phyloP scores from a whole-genome alignment of 2,329 filamentous ascomycete species.

The Ceratocystis alfenasii region DNA sequence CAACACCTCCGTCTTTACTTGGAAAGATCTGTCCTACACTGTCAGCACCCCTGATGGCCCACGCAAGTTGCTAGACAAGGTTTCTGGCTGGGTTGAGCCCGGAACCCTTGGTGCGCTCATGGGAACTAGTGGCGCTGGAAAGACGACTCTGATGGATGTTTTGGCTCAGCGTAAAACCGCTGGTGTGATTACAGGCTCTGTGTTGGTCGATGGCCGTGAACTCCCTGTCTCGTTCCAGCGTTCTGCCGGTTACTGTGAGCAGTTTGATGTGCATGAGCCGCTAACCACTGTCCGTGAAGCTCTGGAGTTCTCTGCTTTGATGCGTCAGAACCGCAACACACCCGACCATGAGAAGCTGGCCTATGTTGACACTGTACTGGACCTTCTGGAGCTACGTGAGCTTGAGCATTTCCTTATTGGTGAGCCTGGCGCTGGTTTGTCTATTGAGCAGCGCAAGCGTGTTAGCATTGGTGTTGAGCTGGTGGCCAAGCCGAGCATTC shows the following conservation, averaged over 20 bases:
- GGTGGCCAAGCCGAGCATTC: conserved; percentile 46
- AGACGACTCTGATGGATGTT: conserved; percentile 74
- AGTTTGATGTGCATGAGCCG: conserved; percentile 65
- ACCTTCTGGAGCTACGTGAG: conserved; percentile 42
- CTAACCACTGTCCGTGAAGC: conserved; percentile 66
- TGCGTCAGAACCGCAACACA: conserved; percentile 56
- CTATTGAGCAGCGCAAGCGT: conserved; percentile 42
- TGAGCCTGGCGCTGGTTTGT: conserved; percentile 40
- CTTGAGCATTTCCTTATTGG: conserved; percentile 40
- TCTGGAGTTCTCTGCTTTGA: conserved; percentile 53
- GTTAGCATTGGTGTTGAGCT: conserved; percentile 51
- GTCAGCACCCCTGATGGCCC: conserved; percentile 47
- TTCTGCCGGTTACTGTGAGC: conserved; percentile 68
- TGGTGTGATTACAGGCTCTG: conserved; percentile 61
- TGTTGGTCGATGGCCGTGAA: conserved; percentile 62
- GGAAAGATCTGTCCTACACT: conserved; percentile 59
- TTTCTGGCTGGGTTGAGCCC: conserved; percentile 74
- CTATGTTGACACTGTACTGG: conserved; percentile 70
- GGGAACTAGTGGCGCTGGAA: conserved; percentile 71
- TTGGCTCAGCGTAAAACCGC: conserved; percentile 69
- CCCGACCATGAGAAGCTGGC: conserved; percentile 56
- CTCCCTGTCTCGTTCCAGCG: conserved; percentile 65
- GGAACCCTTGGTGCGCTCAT: conserved; percentile 69
- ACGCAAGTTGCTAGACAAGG: conserved; percentile 61
- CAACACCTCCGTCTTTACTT: conserved; percentile 60